Conservation (phyloP, 345 rosid species). For the Murraya koenigii region DNA sequence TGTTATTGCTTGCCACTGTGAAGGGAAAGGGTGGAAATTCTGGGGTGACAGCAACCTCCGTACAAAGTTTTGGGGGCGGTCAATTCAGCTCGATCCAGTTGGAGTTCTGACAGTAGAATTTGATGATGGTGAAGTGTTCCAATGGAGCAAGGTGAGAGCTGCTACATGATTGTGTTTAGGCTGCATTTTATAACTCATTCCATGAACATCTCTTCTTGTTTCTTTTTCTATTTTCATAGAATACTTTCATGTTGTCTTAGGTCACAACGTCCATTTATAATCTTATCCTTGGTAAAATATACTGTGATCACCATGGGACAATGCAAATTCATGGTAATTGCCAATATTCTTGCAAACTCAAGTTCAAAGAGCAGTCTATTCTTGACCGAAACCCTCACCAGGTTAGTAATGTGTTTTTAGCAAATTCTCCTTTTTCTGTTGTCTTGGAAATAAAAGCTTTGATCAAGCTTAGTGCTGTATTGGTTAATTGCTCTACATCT, state of each 20-base stretch:
- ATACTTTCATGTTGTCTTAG: constrained; percentile 35
- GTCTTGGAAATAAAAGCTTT: not conserved
- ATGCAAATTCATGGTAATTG: constrained; percentile 86
- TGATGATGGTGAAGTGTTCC: constrained; percentile 94
- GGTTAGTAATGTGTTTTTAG: constrained; percentile 36
- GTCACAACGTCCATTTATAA: constrained; percentile 90
- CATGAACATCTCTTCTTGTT: constrained; percentile 19
- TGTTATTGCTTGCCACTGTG: constrained; percentile 91
- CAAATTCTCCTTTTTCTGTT: not conserved
- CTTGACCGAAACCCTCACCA: constrained; percentile 95
- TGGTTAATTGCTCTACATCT: not conserved
- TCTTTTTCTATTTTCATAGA: constrained; percentile 13
- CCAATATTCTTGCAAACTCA: constrained; percentile 80
- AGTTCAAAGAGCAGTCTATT: constrained; percentile 87
- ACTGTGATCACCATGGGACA: constrained; percentile 89
- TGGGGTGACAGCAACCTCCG: constrained; percentile 95
- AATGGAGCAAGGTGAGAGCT: constrained; percentile 85
- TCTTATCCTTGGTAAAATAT: constrained; percentile 84
- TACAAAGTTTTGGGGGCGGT: constrained; percentile 96
- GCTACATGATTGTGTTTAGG: constrained; percentile 7
- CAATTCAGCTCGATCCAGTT: constrained; percentile 96
- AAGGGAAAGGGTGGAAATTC: constrained; percentile 98
- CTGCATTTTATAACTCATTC: not conserved
- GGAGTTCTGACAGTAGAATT: constrained; percentile 84
- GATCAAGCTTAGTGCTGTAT: not conserved